Base-by-base conservation (phyloP, 495 filamentous ascomycete genomes). In the Aspergillus campestris region DNA sequence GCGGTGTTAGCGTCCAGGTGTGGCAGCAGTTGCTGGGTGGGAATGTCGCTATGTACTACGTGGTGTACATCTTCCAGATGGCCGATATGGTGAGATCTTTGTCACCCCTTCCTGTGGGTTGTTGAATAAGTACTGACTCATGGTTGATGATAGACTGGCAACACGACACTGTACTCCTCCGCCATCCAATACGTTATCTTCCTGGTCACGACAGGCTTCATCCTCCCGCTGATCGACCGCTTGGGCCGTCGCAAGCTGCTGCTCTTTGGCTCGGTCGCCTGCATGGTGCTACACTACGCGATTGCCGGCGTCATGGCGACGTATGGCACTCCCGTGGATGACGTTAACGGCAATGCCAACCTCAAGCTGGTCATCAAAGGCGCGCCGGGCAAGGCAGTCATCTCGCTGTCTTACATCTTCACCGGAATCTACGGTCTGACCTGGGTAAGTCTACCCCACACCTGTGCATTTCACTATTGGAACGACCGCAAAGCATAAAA, bases 401-500 rank as follows among this genome's bases (percentile, higher is more conserved):
- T 90, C 56, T 85, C 84, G 0, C 84, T 80, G 44, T 86, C 79
- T 0, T 92, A 89, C 53, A 76, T 90, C 7, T 86, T 91, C 48
- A 80, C 87, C 39, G 83, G 82, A 3, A 74, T 83, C 1, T 91
- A 85, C 55, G 84, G 84, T 2, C 69, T 87, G 10, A 89, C 86
- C 8, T 70, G 66, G 66, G 65, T 66, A 63, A 40, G 57, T 48
- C 1, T 10, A 0, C 10, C 4, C 27, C 9, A n/a, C 10, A 3
- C 30, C 33, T 6, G n/a, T 8, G 12, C 7, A 9, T 11, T 7
- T 28, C 7, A 24, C 8, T 34, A 2, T 4, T 4, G 18, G 18
- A 37, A 8, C 30, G 3, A 1, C 9, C 35, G 28, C 1, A 8
- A 34, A n/a, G 10, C 42, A n/a, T 31, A 7, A 37, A 24, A 5